phyloP scores from a whole-genome alignment of 352 stramenopile genomes.

The Pythium dissotocum region DNA sequence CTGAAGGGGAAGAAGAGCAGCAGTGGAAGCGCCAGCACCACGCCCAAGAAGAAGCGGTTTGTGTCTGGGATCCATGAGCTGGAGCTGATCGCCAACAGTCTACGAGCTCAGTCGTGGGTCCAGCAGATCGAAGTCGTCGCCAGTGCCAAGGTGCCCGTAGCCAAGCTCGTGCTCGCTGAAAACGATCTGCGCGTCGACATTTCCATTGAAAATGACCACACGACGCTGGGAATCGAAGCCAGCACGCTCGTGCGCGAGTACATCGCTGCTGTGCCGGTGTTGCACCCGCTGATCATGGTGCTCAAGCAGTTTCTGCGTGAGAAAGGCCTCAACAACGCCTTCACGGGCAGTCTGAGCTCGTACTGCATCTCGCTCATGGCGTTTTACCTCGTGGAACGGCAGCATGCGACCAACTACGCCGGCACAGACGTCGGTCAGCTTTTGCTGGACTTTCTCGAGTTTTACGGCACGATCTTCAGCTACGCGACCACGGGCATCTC shows the following conservation, averaged over 20 bases:
- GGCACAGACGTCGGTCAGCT: constrained; percentile 51
- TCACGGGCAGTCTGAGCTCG: constrained; percentile 86
- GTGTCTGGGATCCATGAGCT: constrained; percentile 53
- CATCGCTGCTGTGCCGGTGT: constrained; percentile 55
- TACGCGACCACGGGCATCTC: constrained; percentile 81
- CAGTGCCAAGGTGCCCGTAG: constrained; percentile 83
- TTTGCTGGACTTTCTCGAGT: constrained; percentile 88
- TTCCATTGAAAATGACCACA: constrained; percentile 88
- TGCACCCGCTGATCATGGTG: constrained; percentile 84
- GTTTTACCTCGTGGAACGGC: constrained; percentile 77
- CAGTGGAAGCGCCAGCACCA: constrained; percentile 13
- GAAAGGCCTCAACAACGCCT: constrained; percentile 89
- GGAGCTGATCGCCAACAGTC: constrained; percentile 49
- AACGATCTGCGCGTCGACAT: constrained; percentile 83
- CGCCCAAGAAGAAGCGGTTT: constrained; percentile 44
- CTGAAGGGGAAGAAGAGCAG: background rate
- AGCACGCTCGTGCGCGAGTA: constrained; percentile 83
- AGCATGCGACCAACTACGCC: constrained; percentile 33
- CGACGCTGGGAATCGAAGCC: constrained; percentile 72
- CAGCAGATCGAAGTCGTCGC: constrained; percentile 81
- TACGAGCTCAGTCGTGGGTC: constrained; percentile 71
- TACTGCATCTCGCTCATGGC: constrained; percentile 88
- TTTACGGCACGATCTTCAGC: constrained; percentile 86
- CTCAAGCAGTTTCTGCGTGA: constrained; percentile 87
- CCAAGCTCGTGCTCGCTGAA: constrained; percentile 71